Evolutionary conservation across 1,284 basidiomycete species (phyloP).

Genomic region (Ceratobasidium sp.): DNA sequence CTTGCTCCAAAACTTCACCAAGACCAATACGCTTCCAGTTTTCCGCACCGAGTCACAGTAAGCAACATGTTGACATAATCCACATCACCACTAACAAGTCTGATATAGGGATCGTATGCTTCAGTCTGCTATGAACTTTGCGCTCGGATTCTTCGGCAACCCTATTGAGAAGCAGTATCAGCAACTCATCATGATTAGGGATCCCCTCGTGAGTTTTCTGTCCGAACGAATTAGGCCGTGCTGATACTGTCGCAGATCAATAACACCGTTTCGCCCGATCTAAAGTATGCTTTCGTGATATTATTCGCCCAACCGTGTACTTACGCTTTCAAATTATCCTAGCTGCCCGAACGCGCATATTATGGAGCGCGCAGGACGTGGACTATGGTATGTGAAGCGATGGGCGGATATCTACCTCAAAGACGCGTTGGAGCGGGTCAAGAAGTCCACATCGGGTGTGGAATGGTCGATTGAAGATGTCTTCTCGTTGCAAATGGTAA

Average conservation of each 20-base stretch:
- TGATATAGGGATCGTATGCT: conserved; percentile 80
- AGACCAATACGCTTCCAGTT: conserved; percentile 78
- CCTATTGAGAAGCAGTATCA: conserved; percentile 84
- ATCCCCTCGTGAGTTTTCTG: conserved; percentile 51
- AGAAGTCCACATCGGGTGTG: conserved; percentile 46
- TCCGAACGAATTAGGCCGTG: not conserved
- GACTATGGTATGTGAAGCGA: conserved; percentile 54
- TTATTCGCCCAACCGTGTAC: conserved; percentile 64
- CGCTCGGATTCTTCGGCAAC: conserved; percentile 89
- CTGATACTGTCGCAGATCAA: conserved; percentile 69
- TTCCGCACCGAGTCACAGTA: conserved; percentile 91
- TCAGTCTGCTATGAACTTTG: conserved; percentile 86
- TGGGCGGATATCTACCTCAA: conserved; percentile 56
- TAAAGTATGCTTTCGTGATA: conserved; percentile 68
- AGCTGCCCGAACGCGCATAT: conserved; percentile 75
- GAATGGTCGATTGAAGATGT: conserved; percentile 44
- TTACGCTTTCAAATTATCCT: conserved; percentile 31
- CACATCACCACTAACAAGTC: not conserved
- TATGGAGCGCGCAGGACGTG: conserved; percentile 53
- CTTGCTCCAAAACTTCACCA: conserved; percentile 77
- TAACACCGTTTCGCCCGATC: conserved; percentile 83
- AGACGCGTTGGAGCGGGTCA: conserved; percentile 52
- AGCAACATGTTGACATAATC: conserved; percentile 54
- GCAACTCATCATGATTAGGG: conserved; percentile 73
- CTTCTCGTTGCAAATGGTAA: conserved; percentile 37